These are phyloP conservation scores for Penicillium cataractarum DNA, from an alignment of 495 filamentous ascomycete species.

Conservation along the genomic window DNA sequence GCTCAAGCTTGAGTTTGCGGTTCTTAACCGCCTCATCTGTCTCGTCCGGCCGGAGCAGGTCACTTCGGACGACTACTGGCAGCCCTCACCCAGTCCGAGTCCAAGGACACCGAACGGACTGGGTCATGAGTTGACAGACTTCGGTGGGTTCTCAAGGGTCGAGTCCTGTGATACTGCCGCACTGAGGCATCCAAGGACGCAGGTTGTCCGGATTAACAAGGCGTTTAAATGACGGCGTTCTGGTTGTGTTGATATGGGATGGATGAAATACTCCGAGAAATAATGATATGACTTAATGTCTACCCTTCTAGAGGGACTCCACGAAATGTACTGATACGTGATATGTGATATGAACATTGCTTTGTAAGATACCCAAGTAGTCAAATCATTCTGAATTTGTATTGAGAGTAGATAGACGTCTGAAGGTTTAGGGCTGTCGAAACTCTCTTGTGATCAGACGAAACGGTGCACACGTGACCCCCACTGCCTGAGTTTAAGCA, in stretches of 20 bases:
- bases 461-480: background rate
- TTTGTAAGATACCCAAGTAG: background rate
- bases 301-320: background rate
- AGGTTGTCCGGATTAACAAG: background rate
- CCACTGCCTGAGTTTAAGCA: background rate
- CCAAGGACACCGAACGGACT: background rate
- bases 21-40: constrained; percentile 20
- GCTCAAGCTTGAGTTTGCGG: constrained; percentile 23
- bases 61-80: background rate
- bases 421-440: background rate
- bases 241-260: background rate
- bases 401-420: background rate
- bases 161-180: background rate
- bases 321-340: constrained; percentile 1
- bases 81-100: constrained; percentile 2
- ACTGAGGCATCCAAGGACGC: background rate
- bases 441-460: background rate
- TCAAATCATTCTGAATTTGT: background rate
- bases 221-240: background rate
- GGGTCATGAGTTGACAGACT: constrained; percentile 7
- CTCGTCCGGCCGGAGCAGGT: constrained; percentile 18
- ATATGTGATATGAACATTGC: background rate
- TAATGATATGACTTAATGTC: constrained; percentile 8
- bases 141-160: constrained; percentile 5
- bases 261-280: background rate